Conservation (phyloP, 257 asterid genomes). For the Jacaranda mimosifolia region DNA sequence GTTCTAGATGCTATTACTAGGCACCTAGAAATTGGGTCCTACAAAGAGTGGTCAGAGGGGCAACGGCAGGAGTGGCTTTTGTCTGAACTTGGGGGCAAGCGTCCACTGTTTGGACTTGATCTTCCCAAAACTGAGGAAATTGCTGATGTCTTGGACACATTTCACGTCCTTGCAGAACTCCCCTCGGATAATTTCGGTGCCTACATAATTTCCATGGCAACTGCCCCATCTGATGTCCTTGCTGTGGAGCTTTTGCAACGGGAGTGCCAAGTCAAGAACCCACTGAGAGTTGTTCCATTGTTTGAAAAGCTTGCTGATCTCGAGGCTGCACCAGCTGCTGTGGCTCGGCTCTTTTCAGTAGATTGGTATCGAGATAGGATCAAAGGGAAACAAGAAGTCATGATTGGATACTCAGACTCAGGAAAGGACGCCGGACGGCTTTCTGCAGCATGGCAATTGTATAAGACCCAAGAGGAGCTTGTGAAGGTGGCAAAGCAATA, state of each 20-base stretch:
- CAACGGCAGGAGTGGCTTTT: slow-evolving; percentile 91
- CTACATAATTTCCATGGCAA: slow-evolving; percentile 93
- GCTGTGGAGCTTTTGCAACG: slow-evolving; percentile 95
- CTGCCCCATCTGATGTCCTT: slow-evolving; percentile 93
- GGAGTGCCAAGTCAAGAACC: slow-evolving; percentile 74
- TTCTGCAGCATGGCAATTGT: slow-evolving; percentile 96
- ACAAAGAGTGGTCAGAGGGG: slow-evolving; percentile 89
- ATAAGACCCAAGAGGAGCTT: slow-evolving; percentile 94
- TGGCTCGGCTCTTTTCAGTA: slow-evolving; percentile 84
- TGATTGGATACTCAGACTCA: slow-evolving; percentile 97
- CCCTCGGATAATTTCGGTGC: slow-evolving; percentile 88
- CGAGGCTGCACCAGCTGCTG: slow-evolving; percentile 86
- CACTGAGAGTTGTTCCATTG: slow-evolving; percentile 85
- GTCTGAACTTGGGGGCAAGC: slow-evolving; percentile 84
- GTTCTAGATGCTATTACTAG: slow-evolving; percentile 86
- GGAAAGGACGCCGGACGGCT: slow-evolving; percentile 98
- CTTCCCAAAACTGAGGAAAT: slow-evolving; percentile 91
- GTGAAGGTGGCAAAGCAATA: slow-evolving; percentile 81
- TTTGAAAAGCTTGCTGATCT: slow-evolving; percentile 97
- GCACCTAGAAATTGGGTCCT: slow-evolving; percentile 89
- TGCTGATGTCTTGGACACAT: slow-evolving; percentile 86
- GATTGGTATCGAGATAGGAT: slow-evolving; percentile 88
- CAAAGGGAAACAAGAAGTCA: slow-evolving; percentile 90
- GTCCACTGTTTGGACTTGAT: slow-evolving; percentile 89
- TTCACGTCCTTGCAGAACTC: slow-evolving; percentile 81